Evolutionary conservation across 257 asterid species (phyloP), one percentile per base, ranked within the genome.

Genomic region (Henckelia pumila): DNA sequence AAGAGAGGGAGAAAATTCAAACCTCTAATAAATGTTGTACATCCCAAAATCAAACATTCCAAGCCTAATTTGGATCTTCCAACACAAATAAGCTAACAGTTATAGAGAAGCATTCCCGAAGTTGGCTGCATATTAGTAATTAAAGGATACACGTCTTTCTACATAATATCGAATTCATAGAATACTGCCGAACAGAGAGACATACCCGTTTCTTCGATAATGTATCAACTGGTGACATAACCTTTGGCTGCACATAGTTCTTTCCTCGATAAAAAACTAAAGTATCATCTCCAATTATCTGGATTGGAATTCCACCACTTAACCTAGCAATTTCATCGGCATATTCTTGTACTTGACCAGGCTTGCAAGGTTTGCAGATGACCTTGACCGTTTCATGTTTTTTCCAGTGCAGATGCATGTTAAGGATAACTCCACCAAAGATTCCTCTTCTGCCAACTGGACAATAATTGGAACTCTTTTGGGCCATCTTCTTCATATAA

Each of bases 351-450:
- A 93, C 62, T 70, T 85, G 96, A 69, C 96, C 96, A 52, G 90
- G 89, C 76, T 82, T 89, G 83, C 92, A 89, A 25, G 91, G 92
- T 62, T 92, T 93, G 90, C 96, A 90, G 63, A 81, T 79, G 74
- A 93, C 96, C 83, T 93, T 83, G 49, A 93, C 96, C 0, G 98
- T 93, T 81, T 93, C 98, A 19, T 93, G 98, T 75, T 83, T 93
- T 87, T 93, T 93, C 97, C 98, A 93, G 57, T 93, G 97, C 83
- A 93, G 72, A 80, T 93, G 98, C 98, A 93, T 88, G 70, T 93
- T 93, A 63, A 93, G 97, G 73, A 93, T 90, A 23, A 93, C 97
- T 67, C 98, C 98, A 28, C 98, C 97, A 70, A 88, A 93, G 47
- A 93, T 69, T 59, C 98, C 98, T 81, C 97, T 79, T 82, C 89